Base-by-base conservation (phyloP, 2,329 filamentous ascomycete genomes). In the Penicillium sp. region DNA sequence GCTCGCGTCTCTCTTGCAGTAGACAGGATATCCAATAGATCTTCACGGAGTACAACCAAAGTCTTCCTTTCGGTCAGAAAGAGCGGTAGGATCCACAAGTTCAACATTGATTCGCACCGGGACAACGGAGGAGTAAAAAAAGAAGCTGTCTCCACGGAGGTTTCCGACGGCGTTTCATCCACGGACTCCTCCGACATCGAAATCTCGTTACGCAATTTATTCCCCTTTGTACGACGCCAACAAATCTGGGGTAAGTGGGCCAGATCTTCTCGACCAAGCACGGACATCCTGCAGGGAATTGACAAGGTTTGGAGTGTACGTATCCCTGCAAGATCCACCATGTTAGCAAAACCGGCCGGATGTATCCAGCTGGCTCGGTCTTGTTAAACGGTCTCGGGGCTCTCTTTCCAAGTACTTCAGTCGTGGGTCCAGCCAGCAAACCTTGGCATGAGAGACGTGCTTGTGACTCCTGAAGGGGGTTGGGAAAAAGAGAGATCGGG, bases 181-280 rank as follows among this genome's bases (percentile, higher is more conserved):
- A 23, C 12, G 31, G 31, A 7, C 13, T 42, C 45, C 40, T 47
- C 43, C 51, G 25, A 47, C 15, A 47, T 52, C 50, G 45, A 42
- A 56, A 55, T 52, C 37, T 44, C 32, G 37, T 52, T 54, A 55
- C 52, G 47, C 49, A 55, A 55, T 39, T 46, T 47, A 15, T 15
- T 42, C 37, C 46, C 47, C 33, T 54, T 53, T 49, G 48, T 55
- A 42, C 31, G 41, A 54, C 27, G 27, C 9, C 7, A 41, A 54
- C 50, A 41, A 56, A 61, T 62, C 60, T 56, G 60, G 60, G 60
- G 60, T 60, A 62, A 55, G 58, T 62, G 60, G 60, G 57, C 58
- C 58, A 55, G 58, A 61, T 61, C 58, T 43, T 53, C 48, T 57
- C 43, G 40, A 51, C 24, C 45, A n/a, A 53, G 59, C 58, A 61